Evolutionary conservation across 257 asterid genomes (phyloP).

Genomic region (Anisodus tanguticus): DNA sequence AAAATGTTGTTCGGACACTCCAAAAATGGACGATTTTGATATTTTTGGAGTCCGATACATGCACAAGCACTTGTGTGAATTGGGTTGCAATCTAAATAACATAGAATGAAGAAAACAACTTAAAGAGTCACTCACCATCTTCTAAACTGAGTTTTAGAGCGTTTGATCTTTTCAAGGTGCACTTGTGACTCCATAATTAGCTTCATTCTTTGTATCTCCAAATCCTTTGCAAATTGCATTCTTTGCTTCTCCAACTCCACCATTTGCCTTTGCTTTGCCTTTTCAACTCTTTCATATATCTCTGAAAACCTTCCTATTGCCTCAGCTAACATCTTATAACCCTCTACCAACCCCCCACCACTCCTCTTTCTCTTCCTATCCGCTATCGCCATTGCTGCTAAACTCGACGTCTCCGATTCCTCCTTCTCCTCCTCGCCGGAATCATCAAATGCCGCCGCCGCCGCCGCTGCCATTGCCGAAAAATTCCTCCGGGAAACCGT

Average conservation of each 20-base stretch:
- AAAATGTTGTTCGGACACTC: background rate
- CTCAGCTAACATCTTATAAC: conserved; percentile 64
- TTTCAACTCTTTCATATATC: conserved; percentile 79
- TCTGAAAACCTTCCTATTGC: conserved; percentile 67
- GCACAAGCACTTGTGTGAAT: background rate
- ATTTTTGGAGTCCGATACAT: background rate
- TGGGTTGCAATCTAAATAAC: conserved; percentile 16
- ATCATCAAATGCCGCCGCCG: conserved; percentile 59
- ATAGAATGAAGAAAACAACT: background rate
- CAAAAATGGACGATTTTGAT: background rate
- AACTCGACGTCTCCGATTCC: conserved; percentile 46
- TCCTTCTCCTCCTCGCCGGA: conserved; percentile 43
- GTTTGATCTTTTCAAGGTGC: conserved; percentile 69
- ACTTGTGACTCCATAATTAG: conserved; percentile 75
- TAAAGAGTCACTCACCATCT: conserved; percentile 48
- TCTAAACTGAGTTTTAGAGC: conserved; percentile 47
- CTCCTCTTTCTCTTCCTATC: conserved; percentile 44
- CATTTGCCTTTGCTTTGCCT: conserved; percentile 79
- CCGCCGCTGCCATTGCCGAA: conserved; percentile 72
- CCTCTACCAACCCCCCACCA: conserved; percentile 45
- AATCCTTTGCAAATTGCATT: conserved; percentile 81
- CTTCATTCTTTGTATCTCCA: conserved; percentile 89
- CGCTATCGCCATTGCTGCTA: conserved; percentile 31
- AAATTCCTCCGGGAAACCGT: conserved; percentile 59
- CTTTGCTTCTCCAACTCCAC: conserved; percentile 92